Percentiles rank a stretch among this genome's conserved stretches.
phyloP scores from a whole-genome alignment of 192 early-diverging fungal genomes.

The Allomyces macrogynus region DNA sequence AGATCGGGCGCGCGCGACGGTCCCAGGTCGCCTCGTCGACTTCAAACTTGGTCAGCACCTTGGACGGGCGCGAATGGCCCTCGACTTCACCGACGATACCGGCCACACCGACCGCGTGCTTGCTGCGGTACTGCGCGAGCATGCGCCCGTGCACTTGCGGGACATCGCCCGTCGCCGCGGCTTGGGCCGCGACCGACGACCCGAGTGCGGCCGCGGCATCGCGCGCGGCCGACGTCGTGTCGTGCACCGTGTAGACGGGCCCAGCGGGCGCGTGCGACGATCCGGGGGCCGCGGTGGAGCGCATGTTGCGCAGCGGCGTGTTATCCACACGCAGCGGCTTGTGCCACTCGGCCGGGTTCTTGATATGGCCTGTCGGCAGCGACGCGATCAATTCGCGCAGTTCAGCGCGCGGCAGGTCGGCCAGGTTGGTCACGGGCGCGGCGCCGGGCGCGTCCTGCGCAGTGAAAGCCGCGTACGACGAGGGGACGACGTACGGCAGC shows the following conservation, averaged over 20 bases:
- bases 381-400: background rate
- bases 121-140: background rate
- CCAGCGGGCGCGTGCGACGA: background rate
- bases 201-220: background rate
- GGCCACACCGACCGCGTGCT: background rate
- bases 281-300: background rate
- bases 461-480: background rate
- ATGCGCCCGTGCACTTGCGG: background rate
- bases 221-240: background rate
- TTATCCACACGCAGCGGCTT: background rate
- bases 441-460: background rate
- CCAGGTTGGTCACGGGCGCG: background rate
- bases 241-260: background rate
- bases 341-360: background rate
- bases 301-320: background rate
- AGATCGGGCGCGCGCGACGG: background rate
- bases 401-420: background rate
- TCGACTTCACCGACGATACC: background rate
- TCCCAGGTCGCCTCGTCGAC: background rate
- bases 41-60: background rate
- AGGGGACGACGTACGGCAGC: background rate
- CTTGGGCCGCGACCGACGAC: too few relatives aligned
- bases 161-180: too few relatives aligned
- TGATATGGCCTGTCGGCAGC: background rate
- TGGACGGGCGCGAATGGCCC: background rate